A percentile compares a stretch with the other conserved stretches of the same genome.
phyloP scores from a whole-genome alignment of 371 early-diverging fungal genomes.

The Saksenaea oblongispora region DNA sequence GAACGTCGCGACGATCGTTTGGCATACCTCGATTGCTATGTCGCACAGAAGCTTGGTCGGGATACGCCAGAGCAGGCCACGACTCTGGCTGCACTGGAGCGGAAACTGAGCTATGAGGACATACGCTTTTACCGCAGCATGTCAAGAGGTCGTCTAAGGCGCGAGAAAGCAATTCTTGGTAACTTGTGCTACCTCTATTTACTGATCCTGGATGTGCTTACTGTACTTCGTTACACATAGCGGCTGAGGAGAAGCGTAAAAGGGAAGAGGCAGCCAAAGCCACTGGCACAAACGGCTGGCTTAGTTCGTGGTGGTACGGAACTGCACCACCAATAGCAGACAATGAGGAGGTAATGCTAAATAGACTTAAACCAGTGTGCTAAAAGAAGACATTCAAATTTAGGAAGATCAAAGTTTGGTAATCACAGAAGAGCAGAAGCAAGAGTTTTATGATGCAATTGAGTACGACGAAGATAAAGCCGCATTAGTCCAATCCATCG shows the following conservation, averaged over 20 bases:
- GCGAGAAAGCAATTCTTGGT: slow-evolving; percentile 52
- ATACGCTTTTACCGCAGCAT: slow-evolving; percentile 77
- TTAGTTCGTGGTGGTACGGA: slow-evolving; percentile 58
- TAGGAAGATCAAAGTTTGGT: slow-evolving; percentile 4
- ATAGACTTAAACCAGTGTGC: background rate
- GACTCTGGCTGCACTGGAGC: slow-evolving; percentile 61
- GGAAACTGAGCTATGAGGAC: slow-evolving; percentile 72
- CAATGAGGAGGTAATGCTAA: background rate
- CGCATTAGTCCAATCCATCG: slow-evolving; percentile 50
- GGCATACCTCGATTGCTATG: slow-evolving; percentile 68
- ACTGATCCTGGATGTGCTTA: slow-evolving; percentile 7
- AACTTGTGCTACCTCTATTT: background rate
- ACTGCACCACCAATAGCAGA: background rate
- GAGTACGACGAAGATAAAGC: slow-evolving; percentile 76
- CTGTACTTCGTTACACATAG: background rate
- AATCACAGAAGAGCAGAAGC: slow-evolving; percentile 62
- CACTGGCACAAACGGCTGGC: slow-evolving; percentile 49
- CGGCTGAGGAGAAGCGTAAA: slow-evolving; percentile 22
- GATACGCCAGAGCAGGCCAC: slow-evolving; percentile 40
- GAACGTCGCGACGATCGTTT: slow-evolving; percentile 72
- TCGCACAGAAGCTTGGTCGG: slow-evolving; percentile 46
- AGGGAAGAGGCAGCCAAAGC: slow-evolving; percentile 33
- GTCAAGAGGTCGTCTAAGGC: slow-evolving; percentile 61
- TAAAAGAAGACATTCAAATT: background rate
- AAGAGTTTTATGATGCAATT: slow-evolving; percentile 79